phyloP scores from a whole-genome alignment of 1,284 basidiomycete genomes.

The Porodaedalea pini region DNA sequence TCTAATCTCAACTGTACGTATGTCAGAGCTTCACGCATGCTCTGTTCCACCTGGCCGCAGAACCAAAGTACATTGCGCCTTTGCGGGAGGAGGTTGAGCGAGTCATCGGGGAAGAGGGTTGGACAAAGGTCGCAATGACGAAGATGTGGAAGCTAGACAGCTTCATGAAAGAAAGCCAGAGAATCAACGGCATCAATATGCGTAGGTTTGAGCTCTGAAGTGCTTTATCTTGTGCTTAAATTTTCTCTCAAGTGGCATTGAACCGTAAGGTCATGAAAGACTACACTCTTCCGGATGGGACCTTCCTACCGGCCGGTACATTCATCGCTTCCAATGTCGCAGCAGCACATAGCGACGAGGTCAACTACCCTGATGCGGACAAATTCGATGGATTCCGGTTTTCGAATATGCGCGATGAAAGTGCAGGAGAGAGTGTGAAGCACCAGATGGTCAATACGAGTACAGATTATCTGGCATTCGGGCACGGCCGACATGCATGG shows the following conservation, averaged over 20 bases:
- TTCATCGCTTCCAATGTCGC: constrained; percentile 28
- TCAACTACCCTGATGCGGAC: constrained; percentile 27
- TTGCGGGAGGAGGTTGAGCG: constrained; percentile 43
- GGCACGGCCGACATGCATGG: constrained; percentile 32
- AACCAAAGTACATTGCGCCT: constrained; percentile 34
- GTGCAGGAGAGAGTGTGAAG: constrained; percentile 16
- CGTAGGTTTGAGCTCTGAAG: constrained; percentile 25
- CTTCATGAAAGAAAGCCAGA: constrained; percentile 42
- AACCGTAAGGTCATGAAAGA: constrained; percentile 34
- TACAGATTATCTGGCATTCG: constrained; percentile 29
- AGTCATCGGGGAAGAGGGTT: constrained; percentile 38
- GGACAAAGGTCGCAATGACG: constrained; percentile 40
- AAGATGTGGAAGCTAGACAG: constrained; percentile 47
- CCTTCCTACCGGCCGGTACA: constrained; percentile 37
- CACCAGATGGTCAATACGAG: constrained; percentile 28
- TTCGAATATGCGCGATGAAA: constrained; percentile 34
- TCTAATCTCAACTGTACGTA: not conserved
- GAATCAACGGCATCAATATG: constrained; percentile 30
- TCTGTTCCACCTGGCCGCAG: constrained; percentile 35
- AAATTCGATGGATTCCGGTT: constrained; percentile 36
- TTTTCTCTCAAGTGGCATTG: constrained; percentile 30
- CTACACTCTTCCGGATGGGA: constrained; percentile 41
- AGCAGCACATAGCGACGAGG: constrained; percentile 28
- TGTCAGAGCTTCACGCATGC: constrained; percentile 35
- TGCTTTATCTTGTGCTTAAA: not conserved